phyloP scores from a whole-genome alignment of 2,329 filamentous ascomycete species.

The Hypoxylon sp. region DNA sequence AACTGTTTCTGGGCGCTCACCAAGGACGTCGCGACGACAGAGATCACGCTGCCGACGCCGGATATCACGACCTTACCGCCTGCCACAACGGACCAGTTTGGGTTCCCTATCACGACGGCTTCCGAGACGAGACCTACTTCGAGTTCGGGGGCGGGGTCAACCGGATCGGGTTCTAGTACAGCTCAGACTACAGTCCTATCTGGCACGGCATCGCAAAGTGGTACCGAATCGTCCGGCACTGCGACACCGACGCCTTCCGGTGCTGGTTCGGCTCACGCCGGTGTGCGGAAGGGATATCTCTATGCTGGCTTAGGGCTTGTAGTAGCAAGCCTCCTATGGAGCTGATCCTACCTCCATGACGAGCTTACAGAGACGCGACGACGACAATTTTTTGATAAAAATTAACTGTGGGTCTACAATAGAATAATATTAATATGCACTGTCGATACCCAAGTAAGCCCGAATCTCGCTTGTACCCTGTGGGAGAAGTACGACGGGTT shows the following conservation, averaged over 20 bases:
- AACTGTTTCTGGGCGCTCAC: slow-evolving; percentile 39
- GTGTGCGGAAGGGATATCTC: slow-evolving; percentile 18
- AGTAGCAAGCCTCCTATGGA: slow-evolving; percentile 27
- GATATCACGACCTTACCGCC: slow-evolving; percentile 31
- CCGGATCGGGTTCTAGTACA: slow-evolving; percentile 3
- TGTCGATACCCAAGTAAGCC: background rate
- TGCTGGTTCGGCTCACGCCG: slow-evolving; percentile 4
- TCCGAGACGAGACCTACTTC: background rate
- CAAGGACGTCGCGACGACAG: slow-evolving; percentile 7
- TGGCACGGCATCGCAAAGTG: slow-evolving; percentile 10
- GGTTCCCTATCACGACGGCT: slow-evolving; percentile 3
- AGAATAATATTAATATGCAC: slow-evolving; percentile 26
- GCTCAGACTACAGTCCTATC: slow-evolving; percentile 4
- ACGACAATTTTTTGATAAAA: slow-evolving; percentile 3
- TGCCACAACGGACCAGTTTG: slow-evolving; percentile 24
- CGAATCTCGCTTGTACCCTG: background rate
- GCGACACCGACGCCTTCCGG: slow-evolving; percentile 30
- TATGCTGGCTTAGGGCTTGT: slow-evolving; percentile 26
- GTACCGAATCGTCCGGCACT: slow-evolving; percentile 8
- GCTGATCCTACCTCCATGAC: slow-evolving; percentile 7
- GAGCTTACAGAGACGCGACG: background rate
- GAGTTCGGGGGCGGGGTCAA: background rate
- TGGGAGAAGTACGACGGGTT: background rate
- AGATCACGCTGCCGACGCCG: slow-evolving; percentile 34
- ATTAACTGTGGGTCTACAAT: background rate